phyloP scores from a whole-genome alignment of 805 yeast species.

The Cyberlindnera subsufficiens region DNA sequence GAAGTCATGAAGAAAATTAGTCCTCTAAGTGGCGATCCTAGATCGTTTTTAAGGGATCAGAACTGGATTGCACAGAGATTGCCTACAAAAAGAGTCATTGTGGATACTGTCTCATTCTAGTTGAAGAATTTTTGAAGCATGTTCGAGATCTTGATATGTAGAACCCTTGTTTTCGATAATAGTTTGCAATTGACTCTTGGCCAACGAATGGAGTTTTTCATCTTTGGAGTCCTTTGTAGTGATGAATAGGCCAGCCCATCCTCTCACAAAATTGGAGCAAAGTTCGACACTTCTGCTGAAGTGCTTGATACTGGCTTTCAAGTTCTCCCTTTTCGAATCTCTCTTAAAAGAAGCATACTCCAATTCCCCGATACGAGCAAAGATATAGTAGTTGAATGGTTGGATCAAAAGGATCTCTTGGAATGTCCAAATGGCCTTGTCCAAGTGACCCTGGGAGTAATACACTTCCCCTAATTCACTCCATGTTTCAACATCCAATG shows the following conservation, averaged over 20 bases:
- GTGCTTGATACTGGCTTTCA: constrained; percentile 31
- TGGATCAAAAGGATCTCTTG: constrained; percentile 64
- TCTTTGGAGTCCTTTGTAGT: constrained; percentile 26
- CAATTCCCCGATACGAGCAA: constrained; percentile 60
- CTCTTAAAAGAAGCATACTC: constrained; percentile 14
- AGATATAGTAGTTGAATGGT: constrained; percentile 66
- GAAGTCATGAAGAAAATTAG: constrained; percentile 36
- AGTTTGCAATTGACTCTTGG: constrained; percentile 9
- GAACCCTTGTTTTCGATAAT: constrained; percentile 14
- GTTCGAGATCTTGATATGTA: constrained; percentile 10
- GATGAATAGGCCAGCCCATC: constrained; percentile 65
- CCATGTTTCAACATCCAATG: constrained; percentile 77
- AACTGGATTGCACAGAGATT: constrained; percentile 75
- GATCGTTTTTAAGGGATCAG: constrained; percentile 67
- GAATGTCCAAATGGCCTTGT: constrained; percentile 58
- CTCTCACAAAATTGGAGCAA: constrained; percentile 58
- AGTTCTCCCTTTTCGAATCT: constrained; percentile 2
- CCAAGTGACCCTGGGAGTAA: constrained; percentile 50
- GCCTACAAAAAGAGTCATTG: constrained; percentile 33
- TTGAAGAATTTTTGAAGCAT: constrained; percentile 14
- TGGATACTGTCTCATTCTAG: neutral
- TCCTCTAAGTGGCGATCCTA: constrained; percentile 57
- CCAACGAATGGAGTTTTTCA: constrained; percentile 7
- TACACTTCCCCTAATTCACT: constrained; percentile 70
- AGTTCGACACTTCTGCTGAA: constrained; percentile 73